These are phyloP conservation scores for Alternaria novae-zelandiae DNA, from an alignment of 2,329 filamentous ascomycete genomes.

Conservation along the genomic window DNA sequence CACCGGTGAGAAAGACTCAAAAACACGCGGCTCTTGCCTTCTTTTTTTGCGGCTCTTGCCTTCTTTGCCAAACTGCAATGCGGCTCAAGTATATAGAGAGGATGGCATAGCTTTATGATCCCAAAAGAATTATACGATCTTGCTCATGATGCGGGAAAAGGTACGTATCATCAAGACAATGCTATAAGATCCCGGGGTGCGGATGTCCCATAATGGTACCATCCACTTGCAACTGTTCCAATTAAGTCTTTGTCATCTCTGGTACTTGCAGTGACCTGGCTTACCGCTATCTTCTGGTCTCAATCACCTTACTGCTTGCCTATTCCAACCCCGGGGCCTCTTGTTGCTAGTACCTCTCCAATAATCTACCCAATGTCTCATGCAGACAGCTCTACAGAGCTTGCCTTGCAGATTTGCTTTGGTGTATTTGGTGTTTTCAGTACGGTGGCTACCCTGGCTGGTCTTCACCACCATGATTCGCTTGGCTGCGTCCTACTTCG, in stretches of 20 bases:
- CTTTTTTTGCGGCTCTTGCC: no score
- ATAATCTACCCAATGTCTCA: neutral
- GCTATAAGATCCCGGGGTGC: neutral
- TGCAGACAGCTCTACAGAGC: neutral
- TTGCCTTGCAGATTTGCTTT: constrained; percentile 16
- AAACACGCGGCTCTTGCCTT: no score
- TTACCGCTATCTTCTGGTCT: neutral
- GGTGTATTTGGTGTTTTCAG: constrained; percentile 14
- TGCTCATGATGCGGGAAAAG: no score
- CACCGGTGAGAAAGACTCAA: neutral
- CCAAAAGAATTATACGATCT: no score
- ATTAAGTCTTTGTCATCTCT: neutral
- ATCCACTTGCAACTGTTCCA: no score
- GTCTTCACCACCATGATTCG: constrained; percentile 18
- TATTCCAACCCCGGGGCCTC: neutral
- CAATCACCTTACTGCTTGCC: neutral
- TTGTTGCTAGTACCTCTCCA: fast-evolving
- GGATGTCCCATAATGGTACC: neutral
- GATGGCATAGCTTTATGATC: no score
- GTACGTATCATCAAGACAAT: neutral
- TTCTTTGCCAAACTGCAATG: no score
- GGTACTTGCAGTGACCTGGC: neutral
- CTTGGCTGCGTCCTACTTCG: constrained; percentile 15
- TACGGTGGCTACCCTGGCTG: constrained; percentile 11
- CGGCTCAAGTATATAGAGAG: no score